Evolutionary conservation across 2,329 filamentous ascomycete genomes (phyloP).

Genomic region (Coniochaeta sp.): DNA sequence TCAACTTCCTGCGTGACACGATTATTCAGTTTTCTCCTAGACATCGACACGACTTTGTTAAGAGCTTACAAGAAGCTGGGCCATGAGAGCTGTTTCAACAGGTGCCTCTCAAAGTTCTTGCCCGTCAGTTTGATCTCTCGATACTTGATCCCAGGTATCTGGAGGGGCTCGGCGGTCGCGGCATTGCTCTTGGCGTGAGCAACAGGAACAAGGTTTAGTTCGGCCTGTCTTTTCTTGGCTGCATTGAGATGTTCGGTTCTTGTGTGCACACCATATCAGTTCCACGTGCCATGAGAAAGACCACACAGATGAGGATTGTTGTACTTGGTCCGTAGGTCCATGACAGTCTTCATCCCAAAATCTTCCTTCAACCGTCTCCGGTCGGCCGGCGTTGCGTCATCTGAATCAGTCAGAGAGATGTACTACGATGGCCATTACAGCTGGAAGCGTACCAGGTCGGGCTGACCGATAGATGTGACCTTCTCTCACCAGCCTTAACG

Average conservation of each 20-base stretch:
- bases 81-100: slow-evolving; percentile 63
- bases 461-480: slow-evolving; percentile 63
- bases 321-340: slow-evolving; percentile 71
- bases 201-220: slow-evolving; percentile 30
- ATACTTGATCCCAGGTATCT: slow-evolving; percentile 58
- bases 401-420: slow-evolving; percentile 24
- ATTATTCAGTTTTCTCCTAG: neutral
- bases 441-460: slow-evolving; percentile 25
- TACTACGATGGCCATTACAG: neutral
- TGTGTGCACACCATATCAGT: neutral
- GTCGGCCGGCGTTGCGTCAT: slow-evolving; percentile 65
- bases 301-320: neutral
- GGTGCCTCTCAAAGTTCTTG: slow-evolving; percentile 57
- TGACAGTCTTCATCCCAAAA: slow-evolving; percentile 60
- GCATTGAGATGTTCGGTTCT: slow-evolving; percentile 65
- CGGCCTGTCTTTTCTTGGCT: slow-evolving; percentile 49
- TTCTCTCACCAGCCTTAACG: slow-evolving; percentile 43
- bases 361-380: slow-evolving; percentile 48
- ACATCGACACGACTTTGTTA: neutral
- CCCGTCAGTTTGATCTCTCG: slow-evolving; percentile 68
- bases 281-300: neutral
- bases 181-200: slow-evolving; percentile 37
- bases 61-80: slow-evolving; percentile 49
- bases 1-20: slow-evolving; percentile 39
- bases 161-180: slow-evolving; percentile 44